phyloP scores from a whole-genome alignment of 148 eudicot species.

The Diospyros kaki region DNA sequence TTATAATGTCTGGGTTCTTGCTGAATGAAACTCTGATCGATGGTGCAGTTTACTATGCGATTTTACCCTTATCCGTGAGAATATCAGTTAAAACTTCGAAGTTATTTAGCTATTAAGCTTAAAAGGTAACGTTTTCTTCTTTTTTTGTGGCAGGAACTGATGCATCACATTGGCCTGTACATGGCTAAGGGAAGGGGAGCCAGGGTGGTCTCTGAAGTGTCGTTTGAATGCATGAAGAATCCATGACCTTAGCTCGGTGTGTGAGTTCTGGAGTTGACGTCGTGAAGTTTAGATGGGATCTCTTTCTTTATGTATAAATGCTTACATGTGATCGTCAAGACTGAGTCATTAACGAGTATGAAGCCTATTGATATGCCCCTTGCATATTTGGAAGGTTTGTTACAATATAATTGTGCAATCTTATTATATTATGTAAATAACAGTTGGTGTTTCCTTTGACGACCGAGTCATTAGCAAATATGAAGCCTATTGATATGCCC shows the following conservation, averaged over 20 bases:
- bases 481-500: too few species aligned
- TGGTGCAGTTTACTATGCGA: too few species aligned
- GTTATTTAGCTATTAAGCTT: not conserved
- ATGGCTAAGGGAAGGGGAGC: slow-evolving; percentile 89
- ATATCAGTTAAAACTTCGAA: too few species aligned
- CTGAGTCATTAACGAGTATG: not conserved
- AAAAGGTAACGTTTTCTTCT: not conserved
- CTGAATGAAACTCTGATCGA: too few species aligned
- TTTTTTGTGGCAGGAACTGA: slow-evolving; percentile 50
- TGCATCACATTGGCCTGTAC: slow-evolving; percentile 89
- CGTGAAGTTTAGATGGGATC: not conserved
- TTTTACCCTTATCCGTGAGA: not conserved
- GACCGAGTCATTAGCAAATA: too few species aligned
- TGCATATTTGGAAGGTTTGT: too few species aligned
- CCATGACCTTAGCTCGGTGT: not conserved
- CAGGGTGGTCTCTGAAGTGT: slow-evolving; percentile 67
- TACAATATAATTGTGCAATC: too few species aligned
- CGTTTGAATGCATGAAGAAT: slow-evolving; percentile 17
- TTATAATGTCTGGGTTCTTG: too few species aligned
- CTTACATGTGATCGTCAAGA: not conserved
- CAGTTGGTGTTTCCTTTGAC: too few species aligned
- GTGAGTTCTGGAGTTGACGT: not conserved
- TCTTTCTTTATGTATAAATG: not conserved
- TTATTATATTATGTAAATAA: too few species aligned
- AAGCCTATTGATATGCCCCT: too few species aligned